phyloP scores from a whole-genome alignment of 495 filamentous ascomycete species.

The Lophium mytilinum region DNA sequence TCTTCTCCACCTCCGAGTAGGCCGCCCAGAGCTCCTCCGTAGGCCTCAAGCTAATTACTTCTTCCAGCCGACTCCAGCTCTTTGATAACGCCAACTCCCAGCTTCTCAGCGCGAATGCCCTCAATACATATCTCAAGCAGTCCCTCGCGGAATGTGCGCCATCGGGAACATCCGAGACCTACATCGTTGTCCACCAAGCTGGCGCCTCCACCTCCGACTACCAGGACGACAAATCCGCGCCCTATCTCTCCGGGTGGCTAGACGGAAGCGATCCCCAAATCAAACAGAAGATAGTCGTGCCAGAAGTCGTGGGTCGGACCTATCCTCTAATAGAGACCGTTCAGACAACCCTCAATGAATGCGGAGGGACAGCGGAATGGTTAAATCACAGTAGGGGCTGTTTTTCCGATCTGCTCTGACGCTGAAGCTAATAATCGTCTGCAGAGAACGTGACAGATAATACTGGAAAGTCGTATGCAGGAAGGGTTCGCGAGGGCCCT shows the following conservation, averaged over 20 bases:
- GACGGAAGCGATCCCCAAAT: slow-evolving; percentile 24
- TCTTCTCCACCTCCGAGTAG: slow-evolving; percentile 74
- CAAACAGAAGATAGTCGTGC: slow-evolving; percentile 13
- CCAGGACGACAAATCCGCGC: slow-evolving; percentile 44
- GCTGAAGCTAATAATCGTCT: too few relatives aligned
- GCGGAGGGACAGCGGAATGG: too few relatives aligned
- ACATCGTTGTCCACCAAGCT: slow-evolving; percentile 75
- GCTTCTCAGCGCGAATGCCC: slow-evolving; percentile 4
- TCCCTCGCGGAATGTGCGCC: slow-evolving; percentile 53
- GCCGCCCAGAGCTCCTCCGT: slow-evolving; percentile 4
- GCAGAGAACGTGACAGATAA: too few relatives aligned
- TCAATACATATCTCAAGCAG: slow-evolving; percentile 28
- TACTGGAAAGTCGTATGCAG: too few relatives aligned
- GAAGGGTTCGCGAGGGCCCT: slow-evolving; percentile 19
- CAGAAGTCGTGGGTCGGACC: slow-evolving; percentile 18
- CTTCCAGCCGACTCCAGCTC: slow-evolving; percentile 3
- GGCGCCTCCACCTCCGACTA: slow-evolving; percentile 64
- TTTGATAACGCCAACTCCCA: neutral
- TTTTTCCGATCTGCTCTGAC: too few relatives aligned
- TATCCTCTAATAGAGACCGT: too few relatives aligned
- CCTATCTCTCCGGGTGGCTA: slow-evolving; percentile 47
- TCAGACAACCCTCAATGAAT: too few relatives aligned
- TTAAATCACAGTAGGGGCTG: too few relatives aligned
- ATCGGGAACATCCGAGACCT: slow-evolving; percentile 64
- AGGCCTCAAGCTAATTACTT: slow-evolving; percentile 25